A percentile compares a stretch with the other conserved stretches of the same genome.
Conservation (phyloP, 148 eudicot genomes). For the Cornus controversa region DNA sequence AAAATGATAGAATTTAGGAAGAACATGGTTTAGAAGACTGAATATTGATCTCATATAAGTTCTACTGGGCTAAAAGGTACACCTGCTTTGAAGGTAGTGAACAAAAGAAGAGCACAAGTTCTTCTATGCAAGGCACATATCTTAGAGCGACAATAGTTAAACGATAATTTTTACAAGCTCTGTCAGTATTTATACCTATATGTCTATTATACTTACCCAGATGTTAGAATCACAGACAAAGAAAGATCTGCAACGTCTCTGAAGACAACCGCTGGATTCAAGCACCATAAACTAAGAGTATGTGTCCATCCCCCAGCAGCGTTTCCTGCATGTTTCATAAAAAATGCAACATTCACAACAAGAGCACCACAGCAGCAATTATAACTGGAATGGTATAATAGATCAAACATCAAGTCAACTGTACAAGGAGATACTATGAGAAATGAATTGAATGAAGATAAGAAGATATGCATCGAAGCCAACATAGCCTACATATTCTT, state of each 20-base stretch:
- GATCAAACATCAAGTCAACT: neutral
- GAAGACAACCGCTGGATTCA: slow-evolving; percentile 93
- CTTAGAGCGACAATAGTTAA: neutral
- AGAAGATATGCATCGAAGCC: neutral
- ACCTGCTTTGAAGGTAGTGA: neutral
- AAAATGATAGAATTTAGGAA: neutral
- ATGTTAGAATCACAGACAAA: slow-evolving; percentile 87
- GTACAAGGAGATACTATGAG: neutral
- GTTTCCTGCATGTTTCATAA: slow-evolving; percentile 31
- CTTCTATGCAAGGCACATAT: neutral
- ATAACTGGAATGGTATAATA: neutral
- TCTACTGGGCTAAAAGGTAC: neutral
- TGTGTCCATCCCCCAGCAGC: slow-evolving; percentile 57
- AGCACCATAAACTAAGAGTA: slow-evolving; percentile 87
- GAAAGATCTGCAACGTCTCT: slow-evolving; percentile 67
- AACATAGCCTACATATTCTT: neutral
- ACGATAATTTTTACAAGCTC: neutral
- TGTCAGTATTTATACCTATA: neutral
- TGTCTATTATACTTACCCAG: slow-evolving; percentile 63
- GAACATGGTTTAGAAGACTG: neutral
- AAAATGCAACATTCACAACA: neutral
- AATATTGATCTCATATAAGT: neutral
- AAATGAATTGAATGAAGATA: neutral
- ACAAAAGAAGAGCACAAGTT: neutral
- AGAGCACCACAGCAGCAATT: neutral